Base-by-base conservation (phyloP, 345 rosid species). In the Syzygium jambos region DNA sequence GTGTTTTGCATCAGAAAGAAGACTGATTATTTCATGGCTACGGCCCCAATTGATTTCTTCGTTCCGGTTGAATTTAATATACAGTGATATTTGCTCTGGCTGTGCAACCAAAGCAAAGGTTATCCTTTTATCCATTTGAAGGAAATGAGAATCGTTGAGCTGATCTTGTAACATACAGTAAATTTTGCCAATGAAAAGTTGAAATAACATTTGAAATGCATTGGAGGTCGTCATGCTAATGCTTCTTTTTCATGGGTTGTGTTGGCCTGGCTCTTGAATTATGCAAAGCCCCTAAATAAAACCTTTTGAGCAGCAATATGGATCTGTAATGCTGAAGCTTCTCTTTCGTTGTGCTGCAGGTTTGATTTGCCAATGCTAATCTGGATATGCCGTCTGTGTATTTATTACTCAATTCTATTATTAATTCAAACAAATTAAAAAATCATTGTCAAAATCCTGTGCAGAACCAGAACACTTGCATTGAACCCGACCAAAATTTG, bases 341-440 rank as follows among this genome's bases (percentile, higher is more conserved):
- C 94, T 95, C 92, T 95, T 95, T 95, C 94, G 87, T 95, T 95
- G 93, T 94, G 92, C 90, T 96, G 99, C 99, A 98, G 99, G 99
- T 98, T 92, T 95, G 93, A 95, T 95, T 90, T 93, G 94, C 93
- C 94, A 93, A 94, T 91, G 99, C 98, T 95, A 95, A 94, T 91
- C 92, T 90, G 96, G 98, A 93, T 94, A 90, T 91, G 94, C 88
- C 92, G 78, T 93, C 98, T 95, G 94, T 93, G 91, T 90, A 95
- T 92, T 93, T 92, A 82, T 91, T 92, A 92, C 88, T 86, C 90
- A 88, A 93, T 93, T 92, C 88, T 88, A 87, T 92, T 89, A 85
- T 88, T 87, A 30, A 82, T 87, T 54, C 82, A 86, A 84, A 86
- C 88, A 89, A 84, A 86, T 56, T 21, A 16, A 43, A 65, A 51